phyloP scores from a whole-genome alignment of 257 asterid species.

The Penstemon davidsonii region DNA sequence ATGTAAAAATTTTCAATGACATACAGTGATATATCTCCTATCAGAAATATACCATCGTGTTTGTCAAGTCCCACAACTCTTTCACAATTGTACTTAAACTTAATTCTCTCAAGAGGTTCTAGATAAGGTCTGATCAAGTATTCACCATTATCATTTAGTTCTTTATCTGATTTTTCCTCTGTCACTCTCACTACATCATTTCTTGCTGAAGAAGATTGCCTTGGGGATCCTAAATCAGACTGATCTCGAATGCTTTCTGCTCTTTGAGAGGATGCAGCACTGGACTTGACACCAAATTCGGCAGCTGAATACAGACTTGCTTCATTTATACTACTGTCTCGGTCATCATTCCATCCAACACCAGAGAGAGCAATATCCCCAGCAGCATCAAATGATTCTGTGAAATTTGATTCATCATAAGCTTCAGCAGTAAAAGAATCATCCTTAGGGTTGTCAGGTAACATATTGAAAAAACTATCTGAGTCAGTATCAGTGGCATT shows the following conservation, averaged over 20 bases:
- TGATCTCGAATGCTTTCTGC: conserved; percentile 71
- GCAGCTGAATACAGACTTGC: conserved; percentile 90
- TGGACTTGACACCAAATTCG: conserved; percentile 79
- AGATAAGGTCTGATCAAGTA: conserved; percentile 93
- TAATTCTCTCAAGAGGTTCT: conserved; percentile 83
- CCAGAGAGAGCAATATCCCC: conserved; percentile 71
- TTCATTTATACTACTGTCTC: conserved; percentile 82
- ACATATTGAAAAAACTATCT: conserved; percentile 60
- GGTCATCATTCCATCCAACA: conserved; percentile 89
- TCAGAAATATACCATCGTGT: conserved; percentile 91
- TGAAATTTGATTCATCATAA: conserved; percentile 66
- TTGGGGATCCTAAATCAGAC: conserved; percentile 80
- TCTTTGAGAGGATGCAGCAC: conserved; percentile 66
- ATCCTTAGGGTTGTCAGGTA: conserved; percentile 56
- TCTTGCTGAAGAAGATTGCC: conserved; percentile 61
- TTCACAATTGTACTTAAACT: conserved; percentile 90
- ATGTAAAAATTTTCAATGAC: conserved; percentile 92
- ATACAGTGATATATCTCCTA: conserved; percentile 85
- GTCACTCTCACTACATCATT: conserved; percentile 60
- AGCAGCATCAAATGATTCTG: conserved; percentile 63
- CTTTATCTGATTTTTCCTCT: conserved; percentile 84
- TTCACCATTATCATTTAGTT: conserved; percentile 89
- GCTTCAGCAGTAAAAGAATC: conserved; percentile 57
- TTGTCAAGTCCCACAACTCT: conserved; percentile 98
- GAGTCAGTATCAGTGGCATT: conserved; percentile 54